Conservation (phyloP, 306 rosid species). For the Cucurbita moschata region DNA sequence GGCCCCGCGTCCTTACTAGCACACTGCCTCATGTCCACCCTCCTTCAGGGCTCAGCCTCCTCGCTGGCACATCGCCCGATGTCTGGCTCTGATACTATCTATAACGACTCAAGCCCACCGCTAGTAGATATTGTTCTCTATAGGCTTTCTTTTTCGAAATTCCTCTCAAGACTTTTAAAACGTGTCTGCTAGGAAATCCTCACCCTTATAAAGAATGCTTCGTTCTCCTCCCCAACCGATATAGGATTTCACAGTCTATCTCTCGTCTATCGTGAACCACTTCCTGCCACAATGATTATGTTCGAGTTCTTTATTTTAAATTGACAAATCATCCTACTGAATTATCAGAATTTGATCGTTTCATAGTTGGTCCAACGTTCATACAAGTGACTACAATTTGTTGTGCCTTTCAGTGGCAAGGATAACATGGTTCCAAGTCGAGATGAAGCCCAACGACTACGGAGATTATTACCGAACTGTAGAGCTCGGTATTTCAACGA, state of each 20-base stretch:
- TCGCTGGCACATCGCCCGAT: no score
- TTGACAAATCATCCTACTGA: neutral
- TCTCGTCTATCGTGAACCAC: neutral
- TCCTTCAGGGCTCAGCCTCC: no score
- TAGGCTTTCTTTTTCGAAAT: no score
- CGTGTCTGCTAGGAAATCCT: no score
- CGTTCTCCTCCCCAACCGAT: no score
- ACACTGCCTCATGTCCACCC: no score
- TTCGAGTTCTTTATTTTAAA: neutral
- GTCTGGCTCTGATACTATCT: no score
- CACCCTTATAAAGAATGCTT: no score
- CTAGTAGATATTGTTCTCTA: no score
- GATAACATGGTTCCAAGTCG: conserved; percentile 85
- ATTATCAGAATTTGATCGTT: neutral
- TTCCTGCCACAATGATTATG: neutral
- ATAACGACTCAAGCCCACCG: no score
- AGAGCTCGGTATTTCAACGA: conserved; percentile 55
- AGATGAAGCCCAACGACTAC: conserved; percentile 64
- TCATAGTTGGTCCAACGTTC: neutral
- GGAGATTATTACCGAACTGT: conserved; percentile 36
- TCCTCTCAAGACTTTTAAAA: no score
- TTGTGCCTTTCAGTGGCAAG: conserved; percentile 53
- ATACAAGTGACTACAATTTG: conserved; percentile 9
- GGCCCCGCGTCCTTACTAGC: no score
- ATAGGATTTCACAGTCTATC: neutral